Base-by-base conservation (phyloP, 2,329 filamentous ascomycete genomes). In the Penicillium sp. region DNA sequence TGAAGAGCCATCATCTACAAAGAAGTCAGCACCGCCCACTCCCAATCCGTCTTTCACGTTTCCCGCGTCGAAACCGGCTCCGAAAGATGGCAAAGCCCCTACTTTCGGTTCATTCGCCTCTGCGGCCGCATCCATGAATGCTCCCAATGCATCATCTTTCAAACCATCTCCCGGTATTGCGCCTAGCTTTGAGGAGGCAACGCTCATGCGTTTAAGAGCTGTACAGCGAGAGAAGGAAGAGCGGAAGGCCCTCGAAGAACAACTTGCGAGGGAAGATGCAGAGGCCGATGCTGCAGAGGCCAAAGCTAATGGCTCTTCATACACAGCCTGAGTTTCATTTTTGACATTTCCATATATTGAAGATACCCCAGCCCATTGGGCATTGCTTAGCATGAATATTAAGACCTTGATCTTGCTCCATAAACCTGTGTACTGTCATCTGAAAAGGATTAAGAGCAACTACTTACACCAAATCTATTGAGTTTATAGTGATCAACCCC, bases 201-300 rank as follows among this genome's bases (percentile, higher is more conserved):
- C 79, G 1, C 76, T 84, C 71, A 84, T 81, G 54, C 76, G 81
- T 51, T 59, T 85, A 38, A 80, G 80, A 58, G 82, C 79, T 51
- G 81, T 81, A 1, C 81, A 85, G 65, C 76, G 74, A 38, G 74
- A 76, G 60, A 75, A 77, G 23, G 81, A 77, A 34, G 81, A 85
- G 65, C 77, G 75, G 51, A 76, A 74, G 59, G 74, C 75, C 29
- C 56, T 81, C 12, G 81, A 81, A 55, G 81, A 82, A 47, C 76
- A 84, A 57, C 74, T 81, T 49, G 65, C 72, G 41, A 75, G 74
- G 60, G 75, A 77, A 56, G 79, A 81, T 39, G 75, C 77, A 51
- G 73, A 68, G 5, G 73, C 71, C 4, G 70, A 70, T 57, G 69
- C 69, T 15, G 51, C 51, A 28, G 53, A 58, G 38, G 54, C 56